A percentile compares a stretch with the other conserved stretches of the same genome.
phyloP scores from a whole-genome alignment of 768 basidiomycete genomes.

The Crepidotus variabilis region DNA sequence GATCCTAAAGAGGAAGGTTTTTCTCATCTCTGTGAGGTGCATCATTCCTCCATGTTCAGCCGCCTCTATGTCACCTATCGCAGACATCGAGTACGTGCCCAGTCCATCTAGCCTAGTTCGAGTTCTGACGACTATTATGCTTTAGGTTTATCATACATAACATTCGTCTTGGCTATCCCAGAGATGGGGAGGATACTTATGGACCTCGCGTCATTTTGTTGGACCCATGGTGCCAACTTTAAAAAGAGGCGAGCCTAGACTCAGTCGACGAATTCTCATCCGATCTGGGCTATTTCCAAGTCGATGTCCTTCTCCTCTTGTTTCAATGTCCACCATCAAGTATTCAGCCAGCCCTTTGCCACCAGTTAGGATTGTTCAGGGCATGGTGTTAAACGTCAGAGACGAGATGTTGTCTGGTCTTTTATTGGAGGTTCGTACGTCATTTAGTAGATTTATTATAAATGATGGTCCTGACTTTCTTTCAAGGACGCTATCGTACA shows the following conservation, averaged over 20 bases:
- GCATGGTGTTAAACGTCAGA: too few relatives aligned
- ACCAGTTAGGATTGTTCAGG: too few relatives aligned
- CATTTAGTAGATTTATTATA: neutral
- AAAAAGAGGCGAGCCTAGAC: too few relatives aligned
- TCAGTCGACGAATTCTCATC: too few relatives aligned
- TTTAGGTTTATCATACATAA: constrained; percentile 75
- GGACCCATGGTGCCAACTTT: too few relatives aligned
- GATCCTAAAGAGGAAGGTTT: neutral
- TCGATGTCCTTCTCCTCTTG: too few relatives aligned
- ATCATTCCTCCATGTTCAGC: neutral
- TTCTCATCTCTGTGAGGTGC: neutral
- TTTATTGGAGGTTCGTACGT: constrained; percentile 3
- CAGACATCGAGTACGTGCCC: constrained; percentile 18
- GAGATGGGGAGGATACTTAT: constrained; percentile 84
- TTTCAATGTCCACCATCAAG: too few relatives aligned
- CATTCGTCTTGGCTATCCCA: constrained; percentile 82
- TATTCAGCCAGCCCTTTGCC: too few relatives aligned
- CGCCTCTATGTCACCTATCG: constrained; percentile 22
- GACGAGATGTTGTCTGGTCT: constrained; percentile 9
- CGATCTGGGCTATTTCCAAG: too few relatives aligned
- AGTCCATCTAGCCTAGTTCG: neutral
- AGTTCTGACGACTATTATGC: constrained; percentile 1
- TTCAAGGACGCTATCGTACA: constrained; percentile 6
- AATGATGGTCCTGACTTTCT: neutral
- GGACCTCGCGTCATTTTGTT: constrained; percentile 78